Evolutionary conservation across 2,329 filamentous ascomycete species (phyloP).

Genomic region (Calonectria ilicicola): DNA sequence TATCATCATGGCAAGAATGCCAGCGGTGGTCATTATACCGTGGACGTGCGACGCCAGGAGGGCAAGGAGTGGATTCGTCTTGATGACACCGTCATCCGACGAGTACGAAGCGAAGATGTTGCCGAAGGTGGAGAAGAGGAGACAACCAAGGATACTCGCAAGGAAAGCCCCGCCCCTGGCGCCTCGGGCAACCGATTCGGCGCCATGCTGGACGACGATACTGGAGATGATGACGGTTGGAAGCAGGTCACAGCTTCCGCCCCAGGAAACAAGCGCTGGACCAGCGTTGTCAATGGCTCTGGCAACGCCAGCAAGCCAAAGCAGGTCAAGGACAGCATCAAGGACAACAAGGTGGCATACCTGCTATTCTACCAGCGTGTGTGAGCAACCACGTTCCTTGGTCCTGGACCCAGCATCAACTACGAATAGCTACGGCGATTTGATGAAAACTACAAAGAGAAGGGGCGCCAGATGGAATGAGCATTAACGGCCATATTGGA

Average conservation of each 20-base stretch:
- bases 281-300: conserved; percentile 74
- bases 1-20: conserved; percentile 99
- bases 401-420: neutral
- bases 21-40: conserved; percentile 95
- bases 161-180: conserved; percentile 43
- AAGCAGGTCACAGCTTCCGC: conserved; percentile 76
- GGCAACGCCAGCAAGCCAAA: conserved; percentile 67
- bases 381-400: conserved; percentile 42
- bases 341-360: conserved; percentile 98
- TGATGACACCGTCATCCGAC: conserved; percentile 91
- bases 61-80: conserved; percentile 96
- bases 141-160: conserved; percentile 68
- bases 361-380: conserved; percentile 94
- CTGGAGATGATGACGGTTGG: conserved; percentile 80
- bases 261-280: conserved; percentile 79
- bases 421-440: conserved; percentile 6
- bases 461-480: conserved; percentile 37
- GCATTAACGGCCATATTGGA: conserved; percentile 43
- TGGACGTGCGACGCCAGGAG: conserved; percentile 95
- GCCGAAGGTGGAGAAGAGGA: conserved; percentile 88
- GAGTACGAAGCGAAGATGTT: conserved; percentile 88
- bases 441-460: conserved; percentile 28
- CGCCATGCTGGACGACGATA: conserved; percentile 73
- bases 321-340: conserved; percentile 73
- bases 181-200: conserved; percentile 80